These are phyloP conservation scores for Megacollybia marginata DNA, from an alignment of 768 basidiomycete genomes.

Conservation along the genomic window DNA sequence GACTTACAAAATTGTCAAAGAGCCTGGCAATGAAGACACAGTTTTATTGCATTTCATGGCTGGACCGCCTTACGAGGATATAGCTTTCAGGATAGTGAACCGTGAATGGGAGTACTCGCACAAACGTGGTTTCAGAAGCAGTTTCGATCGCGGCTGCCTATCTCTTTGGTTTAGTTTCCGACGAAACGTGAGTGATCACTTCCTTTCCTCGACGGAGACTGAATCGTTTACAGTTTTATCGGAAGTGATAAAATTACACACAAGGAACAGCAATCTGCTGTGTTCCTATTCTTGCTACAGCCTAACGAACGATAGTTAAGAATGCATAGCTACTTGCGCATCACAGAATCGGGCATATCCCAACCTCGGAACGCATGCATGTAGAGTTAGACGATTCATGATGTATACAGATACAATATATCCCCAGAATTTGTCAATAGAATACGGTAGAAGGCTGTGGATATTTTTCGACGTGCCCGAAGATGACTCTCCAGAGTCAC, in stretches of 20 bases:
- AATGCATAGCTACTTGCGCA: no score
- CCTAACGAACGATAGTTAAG: no score
- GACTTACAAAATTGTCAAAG: slow-evolving; percentile 92
- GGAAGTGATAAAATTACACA: slow-evolving; percentile 42
- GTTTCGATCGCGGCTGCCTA: slow-evolving; percentile 93
- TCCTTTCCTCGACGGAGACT: slow-evolving; percentile 6
- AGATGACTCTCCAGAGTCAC: no score
- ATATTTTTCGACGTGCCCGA: no score
- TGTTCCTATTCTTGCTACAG: no score
- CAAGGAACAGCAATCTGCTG: no score
- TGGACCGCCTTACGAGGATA: slow-evolving; percentile 97
- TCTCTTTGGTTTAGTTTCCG: slow-evolving; percentile 97
- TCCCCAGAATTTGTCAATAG: no score
- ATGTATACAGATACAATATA: no score
- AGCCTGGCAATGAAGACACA: slow-evolving; percentile 92
- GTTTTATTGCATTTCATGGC: slow-evolving; percentile 90
- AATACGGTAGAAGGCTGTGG: no score
- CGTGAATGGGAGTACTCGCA: slow-evolving; percentile 99
- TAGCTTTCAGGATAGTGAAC: slow-evolving; percentile 96
- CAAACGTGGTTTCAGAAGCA: slow-evolving; percentile 93
- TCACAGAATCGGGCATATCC: no score
- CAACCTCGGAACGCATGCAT: no score
- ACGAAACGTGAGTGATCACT: slow-evolving; percentile 59
- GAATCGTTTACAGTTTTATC: slow-evolving; percentile 54
- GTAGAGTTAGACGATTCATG: no score